Percentiles rank a stretch among this genome's conserved stretches.
Evolutionary conservation across 1,284 basidiomycete species (phyloP).

Genomic region (Marasmius oreades): DNA sequence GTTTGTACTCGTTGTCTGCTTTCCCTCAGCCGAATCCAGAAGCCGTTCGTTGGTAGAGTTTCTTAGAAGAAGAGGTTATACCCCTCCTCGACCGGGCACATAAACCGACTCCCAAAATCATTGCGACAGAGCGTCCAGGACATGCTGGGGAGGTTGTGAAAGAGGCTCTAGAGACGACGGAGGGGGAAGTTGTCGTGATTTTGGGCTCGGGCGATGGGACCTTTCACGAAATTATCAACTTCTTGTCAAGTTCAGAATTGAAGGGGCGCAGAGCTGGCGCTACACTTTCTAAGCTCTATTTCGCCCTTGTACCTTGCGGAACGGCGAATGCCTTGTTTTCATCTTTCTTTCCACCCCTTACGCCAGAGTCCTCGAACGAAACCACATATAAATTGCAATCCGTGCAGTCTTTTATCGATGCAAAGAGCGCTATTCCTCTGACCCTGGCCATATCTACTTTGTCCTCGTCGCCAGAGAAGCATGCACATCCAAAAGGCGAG

Average conservation of each 20-base stretch:
- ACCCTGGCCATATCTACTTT: slow-evolving; percentile 57
- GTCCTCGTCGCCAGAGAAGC: slow-evolving; percentile 28
- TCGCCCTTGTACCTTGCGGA: slow-evolving; percentile 74
- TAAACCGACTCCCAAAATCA: slow-evolving; percentile 35
- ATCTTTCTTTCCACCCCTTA: slow-evolving; percentile 48
- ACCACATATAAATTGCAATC: slow-evolving; percentile 51
- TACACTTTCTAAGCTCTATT: slow-evolving; percentile 25
- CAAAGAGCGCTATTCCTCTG: slow-evolving; percentile 38
- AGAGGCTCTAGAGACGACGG: slow-evolving; percentile 32
- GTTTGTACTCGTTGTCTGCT: slow-evolving; percentile 1
- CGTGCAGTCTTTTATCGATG: slow-evolving; percentile 43
- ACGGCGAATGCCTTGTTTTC: slow-evolving; percentile 94
- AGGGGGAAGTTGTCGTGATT: slow-evolving; percentile 44
- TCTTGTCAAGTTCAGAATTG: slow-evolving; percentile 37
- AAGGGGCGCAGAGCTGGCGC: slow-evolving; percentile 18
- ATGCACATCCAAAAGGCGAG: slow-evolving; percentile 20
- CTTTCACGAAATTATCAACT: slow-evolving; percentile 79
- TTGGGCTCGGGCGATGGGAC: slow-evolving; percentile 91
- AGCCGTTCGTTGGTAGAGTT: slow-evolving; percentile 19
- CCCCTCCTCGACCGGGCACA: slow-evolving; percentile 54
- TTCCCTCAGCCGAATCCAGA: not conserved
- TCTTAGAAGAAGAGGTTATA: slow-evolving; percentile 59
- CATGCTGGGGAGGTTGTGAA: slow-evolving; percentile 60
- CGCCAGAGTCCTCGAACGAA: slow-evolving; percentile 21
- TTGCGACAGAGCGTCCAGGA: slow-evolving; percentile 47